Evolutionary conservation across 371 early-diverging fungal genomes (phyloP), one percentile per base, ranked within the genome.

Genomic region (Mucor sp.): DNA sequence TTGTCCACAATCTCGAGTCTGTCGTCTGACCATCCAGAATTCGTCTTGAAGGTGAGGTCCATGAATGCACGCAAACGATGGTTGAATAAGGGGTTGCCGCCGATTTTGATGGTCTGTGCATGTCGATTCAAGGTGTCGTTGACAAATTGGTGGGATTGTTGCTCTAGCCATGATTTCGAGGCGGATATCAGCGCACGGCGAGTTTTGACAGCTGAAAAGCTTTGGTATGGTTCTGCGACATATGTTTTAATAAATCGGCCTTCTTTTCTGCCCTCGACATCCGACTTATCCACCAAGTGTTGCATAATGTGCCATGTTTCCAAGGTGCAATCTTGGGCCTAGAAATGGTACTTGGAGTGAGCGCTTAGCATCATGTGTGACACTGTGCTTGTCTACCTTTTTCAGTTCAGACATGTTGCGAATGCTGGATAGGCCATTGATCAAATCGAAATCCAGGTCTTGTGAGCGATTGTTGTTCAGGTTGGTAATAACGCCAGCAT

Each of bases 1-100:
- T 79, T 83, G 30, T 88, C 81, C 12, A 83, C 81, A 47, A 87
- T 72, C 80, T 90, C 79, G 8, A 72, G 55, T 56, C 63, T 17
- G 11, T 48, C 33, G 30, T 73, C 69, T n/a, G 27, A 58, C 64
- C 69, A 73, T 21, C 69, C 69, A 17, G 53, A n/a, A 15, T 32
- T 25, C 25, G 63, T 67, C 27, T 67, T 74, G 47, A 50, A 70
- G 11, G 15, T 53, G 41, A 64, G 55, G 2, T 67, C 15, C 23
- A 74, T 69, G 23, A 50, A 74, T 30, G 63, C 67, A 2, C 30
- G 25, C 3, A 74, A 44, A 32, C 74, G 74, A 57, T 74, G 66
- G 12, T 39, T 61, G 15, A 70, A 55, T 19, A 50, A 60, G 9
- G 74, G 74, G 27, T 41, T 74, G 35, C 74, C 74, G 14, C 74